Percentiles rank a stretch among this genome's conserved stretches.
Conservation (phyloP, 2,329 filamentous ascomycete species). For the Capronia coronata region DNA sequence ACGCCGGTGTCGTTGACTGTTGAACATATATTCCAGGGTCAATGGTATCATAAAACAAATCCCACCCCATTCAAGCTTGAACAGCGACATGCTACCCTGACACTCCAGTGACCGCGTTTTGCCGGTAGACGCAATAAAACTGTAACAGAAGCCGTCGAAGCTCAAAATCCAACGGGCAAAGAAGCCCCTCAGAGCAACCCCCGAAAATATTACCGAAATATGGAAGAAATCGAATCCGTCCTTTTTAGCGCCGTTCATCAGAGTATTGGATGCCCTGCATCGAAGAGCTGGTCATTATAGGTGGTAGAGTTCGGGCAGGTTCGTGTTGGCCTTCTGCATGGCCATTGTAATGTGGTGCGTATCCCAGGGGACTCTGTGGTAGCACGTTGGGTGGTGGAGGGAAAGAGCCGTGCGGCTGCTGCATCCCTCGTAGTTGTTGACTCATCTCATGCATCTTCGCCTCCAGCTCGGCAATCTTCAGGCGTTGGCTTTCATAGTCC, state of each 20-base stretch:
- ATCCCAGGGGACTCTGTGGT: constrained; percentile 22
- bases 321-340: constrained; percentile 30
- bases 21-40: constrained; percentile 1
- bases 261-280: constrained; percentile 49
- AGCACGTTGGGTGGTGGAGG: constrained; percentile 26
- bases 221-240: constrained; percentile 12
- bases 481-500: constrained; percentile 35
- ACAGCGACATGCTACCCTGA: constrained; percentile 1
- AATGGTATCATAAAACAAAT: constrained; percentile 18
- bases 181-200: constrained; percentile 6
- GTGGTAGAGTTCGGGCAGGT: constrained; percentile 43
- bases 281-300: constrained; percentile 39
- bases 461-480: constrained; percentile 28
- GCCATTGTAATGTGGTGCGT: constrained; percentile 23
- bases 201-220: constrained; percentile 5
- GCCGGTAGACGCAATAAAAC: not conserved
- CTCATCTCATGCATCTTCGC: constrained; percentile 35
- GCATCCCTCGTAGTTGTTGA: constrained; percentile 28
- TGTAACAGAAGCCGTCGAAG: not conserved
- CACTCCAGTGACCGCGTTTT: constrained; percentile 4
- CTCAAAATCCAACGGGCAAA: not conserved
- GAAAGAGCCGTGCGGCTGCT: constrained; percentile 26
- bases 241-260: constrained; percentile 40
- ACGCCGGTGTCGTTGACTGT: constrained; percentile 1
- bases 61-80: not conserved